These are phyloP conservation scores for Phycomyces blakesleeanus DNA, from an alignment of 192 early-diverging fungal species.

Conservation along the genomic window DNA sequence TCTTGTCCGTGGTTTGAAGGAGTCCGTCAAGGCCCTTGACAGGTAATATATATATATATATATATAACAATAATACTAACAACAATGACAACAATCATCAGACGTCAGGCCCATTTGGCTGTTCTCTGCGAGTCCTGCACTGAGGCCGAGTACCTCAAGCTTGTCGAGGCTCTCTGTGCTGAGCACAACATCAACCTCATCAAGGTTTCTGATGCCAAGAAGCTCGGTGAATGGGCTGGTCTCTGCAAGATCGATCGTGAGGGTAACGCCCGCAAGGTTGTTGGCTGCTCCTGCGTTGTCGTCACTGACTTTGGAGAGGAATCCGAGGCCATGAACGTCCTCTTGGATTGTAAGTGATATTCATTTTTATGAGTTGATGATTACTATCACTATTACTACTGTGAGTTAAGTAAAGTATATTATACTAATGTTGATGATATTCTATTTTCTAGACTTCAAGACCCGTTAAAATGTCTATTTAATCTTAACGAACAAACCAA, in stretches of 20 bases:
- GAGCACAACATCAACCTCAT: slow-evolving; percentile 99
- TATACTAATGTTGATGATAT: too few species aligned
- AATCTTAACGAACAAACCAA: too few species aligned
- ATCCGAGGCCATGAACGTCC: slow-evolving; percentile 95
- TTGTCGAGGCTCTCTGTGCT: slow-evolving; percentile 96
- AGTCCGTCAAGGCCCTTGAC: slow-evolving; percentile 97
- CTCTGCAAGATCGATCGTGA: slow-evolving; percentile 99
- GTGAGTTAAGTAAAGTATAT: too few species aligned
- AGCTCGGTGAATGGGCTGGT: slow-evolving; percentile 99
- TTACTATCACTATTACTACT: too few species aligned
- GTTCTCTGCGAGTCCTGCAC: slow-evolving; percentile 94
- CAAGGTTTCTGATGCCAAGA: slow-evolving; percentile 96
- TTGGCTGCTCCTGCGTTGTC: slow-evolving; percentile 92
- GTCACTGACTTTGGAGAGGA: slow-evolving; percentile 98
- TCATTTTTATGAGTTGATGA: too few species aligned
- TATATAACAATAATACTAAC: too few species aligned
- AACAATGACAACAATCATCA: not conserved
- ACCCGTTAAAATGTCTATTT: too few species aligned
- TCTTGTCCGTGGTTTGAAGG: slow-evolving; percentile 94
- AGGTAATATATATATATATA: slow-evolving; percentile 54
- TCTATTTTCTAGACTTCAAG: too few species aligned
- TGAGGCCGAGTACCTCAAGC: slow-evolving; percentile 93
- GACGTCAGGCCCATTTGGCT: slow-evolving; percentile 85
- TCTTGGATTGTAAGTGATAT: slow-evolving; percentile 65
- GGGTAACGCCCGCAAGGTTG: slow-evolving; percentile 97